Conservation (phyloP, 2,329 filamentous ascomycete species). For the Aspergillus japonicus region DNA sequence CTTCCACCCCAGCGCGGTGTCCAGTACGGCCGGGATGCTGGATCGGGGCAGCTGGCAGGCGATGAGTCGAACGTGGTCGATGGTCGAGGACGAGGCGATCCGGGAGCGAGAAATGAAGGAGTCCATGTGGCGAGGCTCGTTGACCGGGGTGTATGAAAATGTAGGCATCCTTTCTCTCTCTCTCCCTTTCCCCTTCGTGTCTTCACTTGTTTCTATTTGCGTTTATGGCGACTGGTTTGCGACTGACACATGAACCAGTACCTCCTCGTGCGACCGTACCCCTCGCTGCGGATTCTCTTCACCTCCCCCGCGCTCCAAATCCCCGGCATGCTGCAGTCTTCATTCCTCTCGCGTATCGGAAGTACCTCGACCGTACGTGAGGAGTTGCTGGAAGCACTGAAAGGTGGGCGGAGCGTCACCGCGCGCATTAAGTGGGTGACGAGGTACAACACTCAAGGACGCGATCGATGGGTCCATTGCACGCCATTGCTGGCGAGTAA, state of each 20-base stretch:
- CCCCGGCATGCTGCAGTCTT: conserved; percentile 65
- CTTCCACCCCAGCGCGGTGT: conserved; percentile 25
- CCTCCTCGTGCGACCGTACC: conserved; percentile 56
- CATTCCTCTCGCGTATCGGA: conserved; percentile 45
- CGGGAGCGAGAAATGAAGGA: conserved; percentile 44
- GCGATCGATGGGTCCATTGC: conserved; percentile 73
- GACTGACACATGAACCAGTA: conserved; percentile 29
- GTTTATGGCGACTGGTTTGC: neutral
- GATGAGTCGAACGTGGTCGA: conserved; percentile 16
- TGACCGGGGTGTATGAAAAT: conserved; percentile 56
- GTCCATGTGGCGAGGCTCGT: conserved; percentile 19
- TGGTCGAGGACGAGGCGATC: conserved; percentile 24
- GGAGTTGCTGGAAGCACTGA: conserved; percentile 60
- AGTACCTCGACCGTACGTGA: conserved; percentile 54
- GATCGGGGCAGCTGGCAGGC: conserved; percentile 7
- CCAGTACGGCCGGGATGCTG: neutral
- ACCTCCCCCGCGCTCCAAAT: conserved; percentile 66
- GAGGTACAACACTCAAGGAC: conserved; percentile 54
- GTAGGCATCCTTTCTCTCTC: conserved; percentile 39
- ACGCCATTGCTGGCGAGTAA: conserved; percentile 68
- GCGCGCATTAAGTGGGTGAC: conserved; percentile 71
- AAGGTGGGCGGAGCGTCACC: conserved; percentile 68
- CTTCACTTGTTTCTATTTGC: neutral
- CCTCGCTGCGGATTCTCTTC: conserved; percentile 66
- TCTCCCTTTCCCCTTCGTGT: neutral